These are phyloP conservation scores for Cenococcum geophilum DNA, from an alignment of 495 filamentous ascomycete genomes.

Conservation along the genomic window DNA sequence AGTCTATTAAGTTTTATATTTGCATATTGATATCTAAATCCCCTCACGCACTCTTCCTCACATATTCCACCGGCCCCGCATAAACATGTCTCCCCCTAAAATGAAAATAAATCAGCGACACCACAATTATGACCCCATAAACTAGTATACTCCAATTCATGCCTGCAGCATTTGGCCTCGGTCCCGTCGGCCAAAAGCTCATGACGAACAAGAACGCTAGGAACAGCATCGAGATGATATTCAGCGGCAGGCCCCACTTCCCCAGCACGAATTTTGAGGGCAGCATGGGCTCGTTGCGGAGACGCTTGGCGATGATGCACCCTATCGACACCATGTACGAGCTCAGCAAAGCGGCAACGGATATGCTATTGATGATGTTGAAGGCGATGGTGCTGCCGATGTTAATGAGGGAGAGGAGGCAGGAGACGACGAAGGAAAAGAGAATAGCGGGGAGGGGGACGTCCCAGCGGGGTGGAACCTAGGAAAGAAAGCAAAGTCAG, in stretches of 20 bases:
- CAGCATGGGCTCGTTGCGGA: slow-evolving; percentile 5
- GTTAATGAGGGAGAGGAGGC: slow-evolving; percentile 54
- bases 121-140: background rate
- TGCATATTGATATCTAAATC: too few species aligned
- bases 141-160: background rate
- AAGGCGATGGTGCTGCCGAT: slow-evolving; percentile 53
- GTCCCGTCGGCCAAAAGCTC: background rate
- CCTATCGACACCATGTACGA: slow-evolving; percentile 22
- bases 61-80: background rate
- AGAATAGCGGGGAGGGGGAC: slow-evolving; percentile 50
- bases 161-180: background rate
- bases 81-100: background rate
- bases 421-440: slow-evolving; percentile 45
- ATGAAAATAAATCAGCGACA: background rate
- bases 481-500: too few species aligned
- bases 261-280: background rate
- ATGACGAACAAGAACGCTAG: background rate
- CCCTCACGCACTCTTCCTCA: background rate
- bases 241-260: background rate
- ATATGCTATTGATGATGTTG: slow-evolving; percentile 48
- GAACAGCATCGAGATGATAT: background rate
- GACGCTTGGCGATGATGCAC: slow-evolving; percentile 3
- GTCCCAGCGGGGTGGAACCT: slow-evolving; percentile 18
- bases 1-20: too few species aligned
- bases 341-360: slow-evolving; percentile 27